Evolutionary conservation across 805 yeast species (phyloP).

Genomic region (Lipomyces chichibuensis): DNA sequence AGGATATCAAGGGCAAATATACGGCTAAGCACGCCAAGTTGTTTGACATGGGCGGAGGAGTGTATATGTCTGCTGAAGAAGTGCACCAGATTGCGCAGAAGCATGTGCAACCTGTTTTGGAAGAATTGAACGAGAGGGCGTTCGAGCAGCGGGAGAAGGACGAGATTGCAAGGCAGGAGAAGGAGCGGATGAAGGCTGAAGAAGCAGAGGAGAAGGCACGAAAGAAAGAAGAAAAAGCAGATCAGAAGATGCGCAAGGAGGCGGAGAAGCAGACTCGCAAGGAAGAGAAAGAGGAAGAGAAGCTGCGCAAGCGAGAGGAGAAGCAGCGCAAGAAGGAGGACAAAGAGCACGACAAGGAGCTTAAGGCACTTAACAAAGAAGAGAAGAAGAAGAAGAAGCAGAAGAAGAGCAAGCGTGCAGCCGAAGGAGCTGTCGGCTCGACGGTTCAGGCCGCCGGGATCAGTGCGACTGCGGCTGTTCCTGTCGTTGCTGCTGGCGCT

Average conservation of each 20-base stretch:
- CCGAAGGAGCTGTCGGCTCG: background rate
- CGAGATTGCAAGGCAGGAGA: conserved; percentile 33
- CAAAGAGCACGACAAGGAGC: conserved; percentile 5
- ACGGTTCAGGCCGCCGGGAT: background rate
- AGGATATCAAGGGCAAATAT: conserved; percentile 61
- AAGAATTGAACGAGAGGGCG: conserved; percentile 72
- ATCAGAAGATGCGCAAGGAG: conserved; percentile 18
- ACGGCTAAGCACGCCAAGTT: conserved; percentile 56
- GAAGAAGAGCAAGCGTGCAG: background rate
- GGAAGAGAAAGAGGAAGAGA: conserved; percentile 1
- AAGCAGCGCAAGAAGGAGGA: background rate
- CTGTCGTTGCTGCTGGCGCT: background rate
- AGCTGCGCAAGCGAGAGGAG: background rate
- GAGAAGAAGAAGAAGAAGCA: conserved; percentile 4
- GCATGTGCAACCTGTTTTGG: conserved; percentile 80
- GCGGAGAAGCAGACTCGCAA: background rate
- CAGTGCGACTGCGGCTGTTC: background rate
- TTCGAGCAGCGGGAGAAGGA: conserved; percentile 59
- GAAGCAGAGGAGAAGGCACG: conserved; percentile 34
- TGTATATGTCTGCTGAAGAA: conserved; percentile 72
- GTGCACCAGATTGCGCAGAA: conserved; percentile 77
- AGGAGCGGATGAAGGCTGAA: conserved; percentile 33
- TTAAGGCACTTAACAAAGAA: conserved; percentile 7
- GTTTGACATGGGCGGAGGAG: conserved; percentile 83
- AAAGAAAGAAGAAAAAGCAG: conserved; percentile 20